Evolutionary conservation across 805 yeast species (phyloP).

Genomic region (Lachancea meyersii): DNA sequence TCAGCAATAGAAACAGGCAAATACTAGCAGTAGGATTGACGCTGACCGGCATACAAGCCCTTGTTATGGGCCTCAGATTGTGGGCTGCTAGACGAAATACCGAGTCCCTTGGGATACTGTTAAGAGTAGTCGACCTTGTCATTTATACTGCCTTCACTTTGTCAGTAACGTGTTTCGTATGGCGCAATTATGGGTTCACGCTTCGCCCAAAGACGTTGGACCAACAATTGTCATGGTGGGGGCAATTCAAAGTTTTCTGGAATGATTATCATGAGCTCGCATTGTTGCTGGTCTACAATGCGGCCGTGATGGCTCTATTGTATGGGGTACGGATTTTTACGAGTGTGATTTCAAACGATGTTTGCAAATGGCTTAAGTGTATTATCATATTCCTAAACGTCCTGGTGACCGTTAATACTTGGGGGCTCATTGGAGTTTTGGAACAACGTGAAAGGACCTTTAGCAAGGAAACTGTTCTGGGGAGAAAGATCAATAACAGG

Average conservation of each 20-base stretch:
- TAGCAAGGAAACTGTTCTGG: conserved; percentile 28
- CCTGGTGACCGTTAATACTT: conserved; percentile 28
- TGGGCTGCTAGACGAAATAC: conserved; percentile 2
- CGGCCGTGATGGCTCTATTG: conserved; percentile 14
- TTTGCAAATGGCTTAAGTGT: conserved; percentile 22
- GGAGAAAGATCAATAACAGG: conserved; percentile 26
- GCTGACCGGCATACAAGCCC: conserved; percentile 13
- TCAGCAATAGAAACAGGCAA: conserved; percentile 17
- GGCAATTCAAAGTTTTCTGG: conserved; percentile 12
- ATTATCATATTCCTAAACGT: conserved; percentile 21
- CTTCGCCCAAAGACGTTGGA: conserved; percentile 17
- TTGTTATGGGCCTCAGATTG: conserved; percentile 11
- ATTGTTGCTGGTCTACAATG: conserved; percentile 24
- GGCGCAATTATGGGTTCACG: conserved; percentile 23
- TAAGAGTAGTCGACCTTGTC: conserved; percentile 10
- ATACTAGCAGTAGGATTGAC: conserved; percentile 15
- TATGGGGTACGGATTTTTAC: conserved; percentile 17
- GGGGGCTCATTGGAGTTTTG: conserved; percentile 31
- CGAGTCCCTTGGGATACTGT: conserved; percentile 1
- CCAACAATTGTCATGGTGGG: conserved; percentile 4
- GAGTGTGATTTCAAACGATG: conserved; percentile 5
- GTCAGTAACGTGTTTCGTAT: conserved; percentile 17
- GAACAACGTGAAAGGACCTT: conserved; percentile 25
- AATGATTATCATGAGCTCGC: conserved; percentile 25
- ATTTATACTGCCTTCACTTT: conserved; percentile 16